A percentile compares a stretch with the other conserved stretches of the same genome.
phyloP scores from a whole-genome alignment of 208 protist species.

The Crithidia fasciculata region DNA sequence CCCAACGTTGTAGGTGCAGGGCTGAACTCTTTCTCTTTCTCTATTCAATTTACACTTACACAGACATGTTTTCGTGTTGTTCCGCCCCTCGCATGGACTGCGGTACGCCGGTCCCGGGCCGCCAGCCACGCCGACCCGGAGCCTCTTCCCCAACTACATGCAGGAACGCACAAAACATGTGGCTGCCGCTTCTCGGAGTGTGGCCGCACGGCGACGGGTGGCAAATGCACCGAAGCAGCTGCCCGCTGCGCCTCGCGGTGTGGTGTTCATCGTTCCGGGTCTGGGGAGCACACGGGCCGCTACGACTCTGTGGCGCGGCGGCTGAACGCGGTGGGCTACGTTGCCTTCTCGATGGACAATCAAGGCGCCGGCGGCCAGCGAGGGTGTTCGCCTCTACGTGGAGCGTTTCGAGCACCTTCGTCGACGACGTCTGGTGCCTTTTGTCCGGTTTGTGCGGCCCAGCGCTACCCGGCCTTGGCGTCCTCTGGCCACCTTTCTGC shows the following conservation, averaged over 20 bases:
- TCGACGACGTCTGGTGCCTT: slow-evolving; percentile 76
- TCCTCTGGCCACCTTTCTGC: slow-evolving; percentile 52
- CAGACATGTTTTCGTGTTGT: not conserved
- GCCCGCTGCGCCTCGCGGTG: slow-evolving; percentile 26
- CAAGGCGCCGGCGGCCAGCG: slow-evolving; percentile 78
- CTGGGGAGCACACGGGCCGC: slow-evolving; percentile 70
- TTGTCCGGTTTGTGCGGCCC: slow-evolving; percentile 36
- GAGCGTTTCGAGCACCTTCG: slow-evolving; percentile 74
- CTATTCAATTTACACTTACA: not conserved
- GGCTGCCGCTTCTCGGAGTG: slow-evolving; percentile 78
- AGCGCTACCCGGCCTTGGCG: slow-evolving; percentile 42
- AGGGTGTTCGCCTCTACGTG: slow-evolving; percentile 75
- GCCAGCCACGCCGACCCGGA: slow-evolving; percentile 59
- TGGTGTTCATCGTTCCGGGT: slow-evolving; percentile 79
- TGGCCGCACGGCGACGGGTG: slow-evolving; percentile 42
- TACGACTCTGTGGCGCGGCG: slow-evolving; percentile 72
- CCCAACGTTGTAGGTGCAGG: too few relatives aligned
- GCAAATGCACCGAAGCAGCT: not conserved
- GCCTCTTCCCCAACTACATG: slow-evolving; percentile 75
- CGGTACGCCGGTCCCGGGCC: slow-evolving; percentile 45
- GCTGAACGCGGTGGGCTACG: slow-evolving; percentile 57
- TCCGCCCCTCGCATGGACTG: slow-evolving; percentile 38
- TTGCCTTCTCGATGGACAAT: slow-evolving; percentile 74
- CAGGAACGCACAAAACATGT: slow-evolving; percentile 79
- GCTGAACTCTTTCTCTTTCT: too few relatives aligned